phyloP scores from a whole-genome alignment of 2,329 filamentous ascomycete species.

The Cryphonectria japonica region DNA sequence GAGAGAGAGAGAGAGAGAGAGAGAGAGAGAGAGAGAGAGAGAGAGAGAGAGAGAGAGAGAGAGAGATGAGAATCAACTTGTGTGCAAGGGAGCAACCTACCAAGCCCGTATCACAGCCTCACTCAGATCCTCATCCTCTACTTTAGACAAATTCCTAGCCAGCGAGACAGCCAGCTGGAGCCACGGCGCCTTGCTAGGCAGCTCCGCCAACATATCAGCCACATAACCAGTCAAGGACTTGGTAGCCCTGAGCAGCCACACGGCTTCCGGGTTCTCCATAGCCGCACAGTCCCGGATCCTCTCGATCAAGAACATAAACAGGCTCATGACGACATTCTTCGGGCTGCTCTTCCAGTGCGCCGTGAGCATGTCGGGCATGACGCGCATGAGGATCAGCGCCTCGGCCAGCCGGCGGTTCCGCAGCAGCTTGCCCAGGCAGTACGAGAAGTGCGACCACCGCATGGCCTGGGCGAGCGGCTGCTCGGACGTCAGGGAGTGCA shows the following conservation, averaged over 20 bases:
- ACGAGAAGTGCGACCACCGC: conserved; percentile 2
- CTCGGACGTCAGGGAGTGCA: background rate
- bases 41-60: background rate
- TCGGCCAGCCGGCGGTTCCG: background rate
- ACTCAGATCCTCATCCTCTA: background rate
- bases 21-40: background rate
- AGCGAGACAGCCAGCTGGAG: background rate
- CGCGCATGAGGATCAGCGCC: background rate
- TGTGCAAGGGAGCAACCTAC: background rate
- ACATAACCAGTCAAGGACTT: background rate
- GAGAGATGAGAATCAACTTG: background rate
- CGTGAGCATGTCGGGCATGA: background rate
- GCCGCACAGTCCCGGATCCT: background rate
- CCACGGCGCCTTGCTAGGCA: background rate
- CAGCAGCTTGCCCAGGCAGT: background rate
- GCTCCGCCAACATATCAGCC: background rate
- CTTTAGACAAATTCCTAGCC: background rate
- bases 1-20: too few species aligned
- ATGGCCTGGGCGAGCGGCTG: conserved; percentile 3
- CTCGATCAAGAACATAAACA: background rate
- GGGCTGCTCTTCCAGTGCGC: background rate
- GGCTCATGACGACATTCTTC: background rate
- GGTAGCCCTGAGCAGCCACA: background rate
- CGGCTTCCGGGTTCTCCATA: background rate
- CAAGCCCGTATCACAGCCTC: background rate